Evolutionary conservation across 257 asterid species (phyloP).

Genomic region (Petunia axillaris): DNA sequence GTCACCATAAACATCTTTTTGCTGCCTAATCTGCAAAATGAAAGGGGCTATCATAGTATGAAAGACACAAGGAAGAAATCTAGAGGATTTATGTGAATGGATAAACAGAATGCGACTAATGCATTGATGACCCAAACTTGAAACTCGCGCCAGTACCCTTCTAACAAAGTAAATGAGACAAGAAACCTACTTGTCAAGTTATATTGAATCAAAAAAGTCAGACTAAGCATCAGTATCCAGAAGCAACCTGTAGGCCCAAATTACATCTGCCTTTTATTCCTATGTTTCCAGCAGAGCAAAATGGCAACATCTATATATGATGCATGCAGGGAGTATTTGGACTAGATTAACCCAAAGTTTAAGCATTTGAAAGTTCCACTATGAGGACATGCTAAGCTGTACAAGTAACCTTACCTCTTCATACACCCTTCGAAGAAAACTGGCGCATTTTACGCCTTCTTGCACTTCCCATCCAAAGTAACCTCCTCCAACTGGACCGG

Average conservation of each 20-base stretch:
- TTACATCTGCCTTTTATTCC: neutral
- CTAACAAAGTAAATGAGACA: neutral
- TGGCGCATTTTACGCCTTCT: slow-evolving; percentile 82
- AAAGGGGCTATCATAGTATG: neutral
- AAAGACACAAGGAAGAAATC: slow-evolving; percentile 10
- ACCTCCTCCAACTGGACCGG: slow-evolving; percentile 37
- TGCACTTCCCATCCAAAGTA: slow-evolving; percentile 62
- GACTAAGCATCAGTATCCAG: slow-evolving; percentile 13
- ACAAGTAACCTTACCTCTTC: slow-evolving; percentile 70
- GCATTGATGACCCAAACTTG: slow-evolving; percentile 15
- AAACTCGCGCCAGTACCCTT: neutral
- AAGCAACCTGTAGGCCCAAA: slow-evolving; percentile 15
- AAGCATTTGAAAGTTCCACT: neutral
- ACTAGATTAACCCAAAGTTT: neutral
- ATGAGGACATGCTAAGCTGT: slow-evolving; percentile 16
- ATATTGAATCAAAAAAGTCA: slow-evolving; percentile 15
- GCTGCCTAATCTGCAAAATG: slow-evolving; percentile 71
- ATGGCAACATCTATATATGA: slow-evolving; percentile 7
- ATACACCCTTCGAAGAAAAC: slow-evolving; percentile 79
- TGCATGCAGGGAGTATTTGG: neutral
- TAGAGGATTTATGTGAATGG: neutral
- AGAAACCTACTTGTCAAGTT: slow-evolving; percentile 3
- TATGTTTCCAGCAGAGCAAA: neutral
- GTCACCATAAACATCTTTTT: slow-evolving; percentile 69
- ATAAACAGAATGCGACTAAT: slow-evolving; percentile 11